These are phyloP conservation scores for Leishmania martiniquensis DNA, from an alignment of 208 protist species.

Conservation along the genomic window DNA sequence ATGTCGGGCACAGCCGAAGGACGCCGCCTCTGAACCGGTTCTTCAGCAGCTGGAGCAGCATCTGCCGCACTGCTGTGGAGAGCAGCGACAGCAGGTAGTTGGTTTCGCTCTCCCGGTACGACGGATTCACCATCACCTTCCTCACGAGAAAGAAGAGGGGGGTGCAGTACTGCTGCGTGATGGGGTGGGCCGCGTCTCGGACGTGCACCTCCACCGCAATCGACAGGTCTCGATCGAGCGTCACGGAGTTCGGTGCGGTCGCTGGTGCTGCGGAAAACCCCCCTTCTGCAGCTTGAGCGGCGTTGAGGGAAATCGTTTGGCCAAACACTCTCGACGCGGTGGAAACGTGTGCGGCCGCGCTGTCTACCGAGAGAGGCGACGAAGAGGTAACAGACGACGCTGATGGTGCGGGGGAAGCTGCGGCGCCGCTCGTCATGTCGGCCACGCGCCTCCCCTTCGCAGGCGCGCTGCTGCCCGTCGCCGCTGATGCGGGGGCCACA, in stretches of 20 bases:
- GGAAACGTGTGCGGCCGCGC: not conserved
- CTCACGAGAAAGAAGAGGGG: slow-evolving; percentile 79
- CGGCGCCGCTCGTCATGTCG: not conserved
- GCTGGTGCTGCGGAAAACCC: too few species aligned
- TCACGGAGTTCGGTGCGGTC: slow-evolving; percentile 4
- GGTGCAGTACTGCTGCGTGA: slow-evolving; percentile 58
- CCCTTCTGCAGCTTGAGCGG: too few species aligned
- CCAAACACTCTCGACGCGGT: slow-evolving; percentile 18
- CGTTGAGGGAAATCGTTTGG: slow-evolving; percentile 28
- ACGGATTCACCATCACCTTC: slow-evolving; percentile 23
- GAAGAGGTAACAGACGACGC: not conserved
- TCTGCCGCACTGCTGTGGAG: slow-evolving; percentile 63
- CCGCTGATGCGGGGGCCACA: slow-evolving; percentile 6
- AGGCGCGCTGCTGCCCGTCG: not conserved
- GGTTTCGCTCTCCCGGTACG: slow-evolving; percentile 59
- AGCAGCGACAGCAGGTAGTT: slow-evolving; percentile 76
- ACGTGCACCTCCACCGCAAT: slow-evolving; percentile 72
- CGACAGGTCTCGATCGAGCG: slow-evolving; percentile 12
- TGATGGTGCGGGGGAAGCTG: not conserved
- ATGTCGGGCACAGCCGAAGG: slow-evolving; percentile 20
- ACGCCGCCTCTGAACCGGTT: slow-evolving; percentile 7
- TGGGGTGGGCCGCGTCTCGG: slow-evolving; percentile 47
- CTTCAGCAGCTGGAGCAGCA: slow-evolving; percentile 33
- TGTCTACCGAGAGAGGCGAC: slow-evolving; percentile 15
- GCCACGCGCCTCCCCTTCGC: not conserved